Percentiles rank a stretch among this genome's conserved stretches.
Conservation (phyloP, 768 basidiomycete genomes). For the Termitomyces sp. region DNA sequence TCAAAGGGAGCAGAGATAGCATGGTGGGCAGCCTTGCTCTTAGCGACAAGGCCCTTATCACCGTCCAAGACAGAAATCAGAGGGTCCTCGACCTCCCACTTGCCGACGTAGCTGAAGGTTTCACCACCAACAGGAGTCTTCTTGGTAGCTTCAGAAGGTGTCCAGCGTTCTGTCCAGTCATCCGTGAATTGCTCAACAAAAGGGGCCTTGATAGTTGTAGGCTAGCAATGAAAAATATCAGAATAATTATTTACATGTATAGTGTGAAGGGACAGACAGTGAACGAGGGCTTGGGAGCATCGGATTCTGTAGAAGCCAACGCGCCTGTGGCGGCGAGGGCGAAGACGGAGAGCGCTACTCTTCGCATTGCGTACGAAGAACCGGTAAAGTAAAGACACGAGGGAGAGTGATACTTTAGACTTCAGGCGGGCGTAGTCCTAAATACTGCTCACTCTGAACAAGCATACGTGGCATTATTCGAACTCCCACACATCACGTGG, state of each 20-base stretch:
- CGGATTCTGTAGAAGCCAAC: slow-evolving; percentile 48
- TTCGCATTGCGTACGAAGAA: slow-evolving; percentile 85
- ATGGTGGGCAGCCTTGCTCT: slow-evolving; percentile 96
- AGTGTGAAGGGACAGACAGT: slow-evolving; percentile 39
- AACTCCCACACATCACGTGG: slow-evolving; percentile 38
- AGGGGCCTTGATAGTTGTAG: slow-evolving; percentile 74
- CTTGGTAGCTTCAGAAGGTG: slow-evolving; percentile 95
- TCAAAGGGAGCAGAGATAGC: slow-evolving; percentile 94
- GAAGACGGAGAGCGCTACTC: slow-evolving; percentile 77
- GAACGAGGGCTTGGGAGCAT: slow-evolving; percentile 58
- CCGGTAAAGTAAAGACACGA: slow-evolving; percentile 34
- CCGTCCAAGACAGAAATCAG: slow-evolving; percentile 69
- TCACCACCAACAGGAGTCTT: slow-evolving; percentile 95
- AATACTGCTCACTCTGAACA: slow-evolving; percentile 22
- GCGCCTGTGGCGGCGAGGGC: slow-evolving; percentile 62
- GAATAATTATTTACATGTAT: slow-evolving; percentile 9
- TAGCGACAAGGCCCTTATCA: slow-evolving; percentile 90
- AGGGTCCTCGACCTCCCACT: slow-evolving; percentile 95
- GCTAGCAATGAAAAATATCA: slow-evolving; percentile 32
- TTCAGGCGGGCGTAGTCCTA: slow-evolving; percentile 22
- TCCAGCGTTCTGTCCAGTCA: slow-evolving; percentile 90
- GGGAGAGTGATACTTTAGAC: slow-evolving; percentile 24
- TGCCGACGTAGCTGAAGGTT: slow-evolving; percentile 95
- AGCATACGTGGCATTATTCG: slow-evolving; percentile 38
- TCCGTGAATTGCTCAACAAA: slow-evolving; percentile 97